Evolutionary conservation across 176 grass and related monocot genomes (phyloP).

Genomic region (Elaeis guineensis): DNA sequence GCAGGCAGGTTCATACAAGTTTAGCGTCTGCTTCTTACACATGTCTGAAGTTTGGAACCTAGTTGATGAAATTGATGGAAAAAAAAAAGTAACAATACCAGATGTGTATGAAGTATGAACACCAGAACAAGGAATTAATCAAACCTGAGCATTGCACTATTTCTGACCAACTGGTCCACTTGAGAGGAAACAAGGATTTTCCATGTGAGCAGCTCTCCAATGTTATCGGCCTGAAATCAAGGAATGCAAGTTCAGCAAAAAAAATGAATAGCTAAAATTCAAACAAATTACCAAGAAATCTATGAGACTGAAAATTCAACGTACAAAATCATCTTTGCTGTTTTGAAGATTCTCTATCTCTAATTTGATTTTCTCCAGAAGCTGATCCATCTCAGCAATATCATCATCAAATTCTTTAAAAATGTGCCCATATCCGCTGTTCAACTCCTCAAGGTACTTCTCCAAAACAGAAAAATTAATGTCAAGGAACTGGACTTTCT

Average conservation of each 20-base stretch:
- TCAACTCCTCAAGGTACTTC: conserved; percentile 82
- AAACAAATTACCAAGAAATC: conserved; percentile 2
- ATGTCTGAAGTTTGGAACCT: too few relatives aligned
- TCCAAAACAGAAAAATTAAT: conserved; percentile 90
- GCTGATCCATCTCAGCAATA: conserved; percentile 52
- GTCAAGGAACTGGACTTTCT: conserved; percentile 97
- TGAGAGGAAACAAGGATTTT: conserved; percentile 58
- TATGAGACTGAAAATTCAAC: conserved; percentile 9
- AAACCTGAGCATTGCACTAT: conserved; percentile 62
- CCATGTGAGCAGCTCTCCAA: conserved; percentile 64
- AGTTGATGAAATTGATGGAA: too few relatives aligned
- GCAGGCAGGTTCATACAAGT: too few relatives aligned
- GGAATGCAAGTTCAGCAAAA: conserved; percentile 8
- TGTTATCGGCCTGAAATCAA: conserved; percentile 50
- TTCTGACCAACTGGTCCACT: conserved; percentile 50
- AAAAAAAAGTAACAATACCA: too few relatives aligned
- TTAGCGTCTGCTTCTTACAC: too few relatives aligned
- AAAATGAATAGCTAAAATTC: background rate
- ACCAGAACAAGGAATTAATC: background rate
- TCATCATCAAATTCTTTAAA: conserved; percentile 94
- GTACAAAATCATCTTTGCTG: conserved; percentile 45
- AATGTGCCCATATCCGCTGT: conserved; percentile 84
- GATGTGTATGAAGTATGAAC: background rate
- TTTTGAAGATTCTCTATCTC: conserved; percentile 66
- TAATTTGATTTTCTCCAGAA: conserved; percentile 54